phyloP scores from a whole-genome alignment of 305 asterid genomes.

The Fraxinus albicans region DNA sequence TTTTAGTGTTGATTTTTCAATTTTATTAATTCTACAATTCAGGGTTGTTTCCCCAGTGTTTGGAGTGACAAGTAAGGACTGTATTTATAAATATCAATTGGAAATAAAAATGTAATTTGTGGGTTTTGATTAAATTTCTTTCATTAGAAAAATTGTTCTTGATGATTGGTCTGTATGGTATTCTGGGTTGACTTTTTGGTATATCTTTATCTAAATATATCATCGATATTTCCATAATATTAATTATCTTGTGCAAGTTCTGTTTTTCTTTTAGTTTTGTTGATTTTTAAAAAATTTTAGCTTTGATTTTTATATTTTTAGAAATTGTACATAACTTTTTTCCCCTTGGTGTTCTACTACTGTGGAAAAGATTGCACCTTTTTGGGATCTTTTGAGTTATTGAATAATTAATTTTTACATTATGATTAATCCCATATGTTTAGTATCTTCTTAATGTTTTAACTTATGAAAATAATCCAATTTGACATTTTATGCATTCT shows the following conservation, averaged over 20 bases:
- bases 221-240: background rate
- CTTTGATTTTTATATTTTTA: background rate
- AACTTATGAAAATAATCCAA: background rate
- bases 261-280: too few relatives aligned
- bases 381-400: background rate
- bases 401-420: background rate
- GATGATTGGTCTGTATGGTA: background rate
- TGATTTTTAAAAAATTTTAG: too few relatives aligned
- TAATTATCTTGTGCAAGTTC: too few relatives aligned
- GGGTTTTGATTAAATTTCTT: background rate
- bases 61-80: slow-evolving; percentile 34
- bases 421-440: background rate
- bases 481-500: background rate
- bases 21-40: too few relatives aligned
- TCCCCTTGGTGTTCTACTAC: background rate
- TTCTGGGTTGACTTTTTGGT: background rate
- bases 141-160: background rate
- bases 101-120: background rate
- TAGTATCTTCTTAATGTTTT: background rate
- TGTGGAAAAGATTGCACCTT: slow-evolving; percentile 6
- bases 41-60: background rate
- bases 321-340: background rate
- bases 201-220: too few relatives aligned
- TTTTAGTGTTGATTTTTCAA: background rate
- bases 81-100: background rate